These are phyloP conservation scores for Leersia perrieri DNA, from an alignment of 176 grass and related monocot genomes.

Conservation along the genomic window DNA sequence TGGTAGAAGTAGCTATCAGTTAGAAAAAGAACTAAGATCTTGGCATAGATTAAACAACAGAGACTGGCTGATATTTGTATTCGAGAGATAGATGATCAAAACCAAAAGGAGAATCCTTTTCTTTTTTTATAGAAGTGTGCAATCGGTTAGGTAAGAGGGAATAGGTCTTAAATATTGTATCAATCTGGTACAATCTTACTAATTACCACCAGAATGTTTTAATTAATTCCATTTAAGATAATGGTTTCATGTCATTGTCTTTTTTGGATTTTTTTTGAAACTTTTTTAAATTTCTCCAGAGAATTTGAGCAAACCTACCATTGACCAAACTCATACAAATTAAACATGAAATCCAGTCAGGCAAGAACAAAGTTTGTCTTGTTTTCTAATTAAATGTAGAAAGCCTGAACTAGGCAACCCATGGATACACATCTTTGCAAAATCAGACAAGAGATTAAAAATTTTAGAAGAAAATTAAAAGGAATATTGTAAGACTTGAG, in stretches of 20 bases:
- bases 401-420: not conserved
- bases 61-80: not conserved
- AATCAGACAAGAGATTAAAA: not conserved
- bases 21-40: not conserved
- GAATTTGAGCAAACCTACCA: not conserved
- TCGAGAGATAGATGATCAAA: not conserved
- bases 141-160: too few species aligned
- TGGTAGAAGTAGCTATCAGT: not conserved
- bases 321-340: not conserved
- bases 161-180: not conserved
- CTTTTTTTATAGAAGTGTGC: not conserved
- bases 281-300: not conserved
- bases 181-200: not conserved
- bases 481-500: too few species aligned
- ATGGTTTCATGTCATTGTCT: not conserved
- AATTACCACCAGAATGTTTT: too few species aligned
- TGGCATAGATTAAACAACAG: not conserved
- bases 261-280: not conserved
- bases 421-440: not conserved
- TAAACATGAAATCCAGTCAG: not conserved
- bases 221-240: not conserved
- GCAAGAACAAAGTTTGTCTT: constrained; percentile 9
- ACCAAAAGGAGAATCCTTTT: not conserved
- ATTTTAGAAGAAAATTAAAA: not conserved
- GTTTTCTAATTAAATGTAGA: not conserved